phyloP scores from a whole-genome alignment of 306 rosid genomes.

The Datisca glomerata region DNA sequence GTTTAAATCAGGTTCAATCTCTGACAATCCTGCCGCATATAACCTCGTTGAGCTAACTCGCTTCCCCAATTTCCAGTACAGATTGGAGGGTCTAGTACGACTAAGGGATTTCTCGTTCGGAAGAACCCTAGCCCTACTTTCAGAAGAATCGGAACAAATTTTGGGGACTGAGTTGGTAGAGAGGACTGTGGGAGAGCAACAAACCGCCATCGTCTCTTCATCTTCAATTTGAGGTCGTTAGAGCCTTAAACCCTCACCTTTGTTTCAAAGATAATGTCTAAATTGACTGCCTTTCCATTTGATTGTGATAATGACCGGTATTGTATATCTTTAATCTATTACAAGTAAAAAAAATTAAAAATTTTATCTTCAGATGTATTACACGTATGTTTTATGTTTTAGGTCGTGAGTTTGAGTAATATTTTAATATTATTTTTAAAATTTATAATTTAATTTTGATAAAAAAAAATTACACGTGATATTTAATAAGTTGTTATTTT shows the following conservation, averaged over 20 bases:
- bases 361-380: too few species aligned
- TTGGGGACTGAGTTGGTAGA: slow-evolving; percentile 26
- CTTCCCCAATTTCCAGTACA: slow-evolving; percentile 12
- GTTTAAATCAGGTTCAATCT: slow-evolving; percentile 70
- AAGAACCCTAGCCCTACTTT: slow-evolving; percentile 4
- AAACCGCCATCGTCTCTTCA: slow-evolving; percentile 38
- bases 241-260: slow-evolving; percentile 16
- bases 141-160: slow-evolving; percentile 13
- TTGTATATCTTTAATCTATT: too few species aligned
- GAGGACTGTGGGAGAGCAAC: slow-evolving; percentile 36
- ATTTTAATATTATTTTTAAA: too few species aligned
- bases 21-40: slow-evolving; percentile 53
- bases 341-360: too few species aligned
- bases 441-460: too few species aligned
- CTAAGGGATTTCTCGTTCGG: slow-evolving; percentile 7
- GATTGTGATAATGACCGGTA: too few species aligned
- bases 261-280: slow-evolving; percentile 2
- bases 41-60: slow-evolving; percentile 21
- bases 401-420: too few species aligned
- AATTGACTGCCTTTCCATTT: neutral
- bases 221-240: slow-evolving; percentile 12
- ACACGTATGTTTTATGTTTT: too few species aligned
- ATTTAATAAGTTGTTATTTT: too few species aligned
- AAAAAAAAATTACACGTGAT: too few species aligned
- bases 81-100: slow-evolving; percentile 6